Base-by-base conservation (phyloP, 306 rosid species). In the Casuarina equisetifolia region DNA sequence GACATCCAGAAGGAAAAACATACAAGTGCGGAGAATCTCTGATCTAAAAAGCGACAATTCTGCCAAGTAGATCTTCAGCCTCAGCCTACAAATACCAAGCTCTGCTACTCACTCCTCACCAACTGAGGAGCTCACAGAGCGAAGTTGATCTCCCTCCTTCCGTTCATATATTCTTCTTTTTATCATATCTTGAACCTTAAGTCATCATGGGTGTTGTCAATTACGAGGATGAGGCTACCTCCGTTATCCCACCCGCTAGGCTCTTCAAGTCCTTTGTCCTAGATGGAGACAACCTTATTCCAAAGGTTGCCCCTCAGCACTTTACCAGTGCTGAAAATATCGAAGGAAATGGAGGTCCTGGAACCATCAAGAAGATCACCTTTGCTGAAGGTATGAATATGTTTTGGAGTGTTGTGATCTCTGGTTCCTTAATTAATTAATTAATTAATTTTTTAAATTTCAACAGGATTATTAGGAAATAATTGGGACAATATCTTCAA, bases 221-320 rank as follows among this genome's bases (percentile, higher is more conserved):
- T 10, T 79, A 59, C 25, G 74, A 68, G 7, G 4, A 52, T 3
- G 85, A 86, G 69, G 11, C 5, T 9, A 69, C 66, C 17, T 75
- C 76, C 0, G 16, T 54, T 9, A 45, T 81, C 16, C 16, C 87
- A 0, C 84, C 90, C 0, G 67, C 50, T 20, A 83, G 72, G 70
- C 64, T 83, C 20, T 83, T 83, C 82, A 81, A 83, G 80, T 82
- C 87, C 43, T 72, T 81, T 1, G 7, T 86, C 46, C 78, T 83
- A 16, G 85, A 83, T 13, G 80, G 72, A 2, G 77, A 83, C 74
- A 83, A 75, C 35, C 76, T 86, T 3, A 6, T 86, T 51, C 87
- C 90, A 46, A 69, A 62, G 74, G 74, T 85, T 62, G 79, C 54
- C 2, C 84, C 83, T 4, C 76, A 78, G 6, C 84, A 83, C 16